Percentiles rank a stretch among this genome's conserved stretches.
Conservation (phyloP, 1,284 basidiomycete genomes). For the Sparassis latifolia region DNA sequence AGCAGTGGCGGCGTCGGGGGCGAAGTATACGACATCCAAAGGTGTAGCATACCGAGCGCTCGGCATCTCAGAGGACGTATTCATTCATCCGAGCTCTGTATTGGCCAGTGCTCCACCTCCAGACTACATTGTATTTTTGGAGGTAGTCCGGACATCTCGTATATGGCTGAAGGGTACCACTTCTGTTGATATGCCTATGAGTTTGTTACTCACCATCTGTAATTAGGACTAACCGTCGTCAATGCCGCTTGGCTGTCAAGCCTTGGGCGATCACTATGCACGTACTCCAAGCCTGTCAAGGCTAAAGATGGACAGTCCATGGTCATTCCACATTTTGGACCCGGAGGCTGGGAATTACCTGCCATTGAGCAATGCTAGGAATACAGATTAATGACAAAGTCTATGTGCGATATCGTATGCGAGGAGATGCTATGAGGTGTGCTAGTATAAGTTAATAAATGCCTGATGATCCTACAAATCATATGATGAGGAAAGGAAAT, state of each 20-base stretch:
- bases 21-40: conserved; percentile 69
- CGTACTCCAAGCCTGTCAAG: conserved; percentile 82
- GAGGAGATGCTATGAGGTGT: not conserved
- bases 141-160: conserved; percentile 69
- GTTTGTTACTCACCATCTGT: conserved; percentile 3
- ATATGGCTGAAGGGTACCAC: conserved; percentile 76
- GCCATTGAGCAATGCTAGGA: conserved; percentile 48
- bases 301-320: conserved; percentile 58
- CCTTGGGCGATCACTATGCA: conserved; percentile 79
- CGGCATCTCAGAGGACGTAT: conserved; percentile 83
- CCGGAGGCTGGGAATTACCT: conserved; percentile 80
- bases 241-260: conserved; percentile 87
- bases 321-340: conserved; percentile 79
- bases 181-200: not conserved
- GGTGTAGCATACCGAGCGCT: conserved; percentile 84
- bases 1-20: conserved; percentile 48
- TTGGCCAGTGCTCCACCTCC: conserved; percentile 72
- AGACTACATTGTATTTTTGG: conserved; percentile 84
- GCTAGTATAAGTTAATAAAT: conserved; percentile 5
- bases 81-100: conserved; percentile 86
- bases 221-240: conserved; percentile 73
- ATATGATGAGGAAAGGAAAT: not conserved
- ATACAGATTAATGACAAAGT: not conserved
- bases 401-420: not conserved
- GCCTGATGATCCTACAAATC: not conserved